Evolutionary conservation across 371 early-diverging fungal genomes (phyloP), one percentile per base, ranked within the genome.

Genomic region (Lichtheimia ornata): DNA sequence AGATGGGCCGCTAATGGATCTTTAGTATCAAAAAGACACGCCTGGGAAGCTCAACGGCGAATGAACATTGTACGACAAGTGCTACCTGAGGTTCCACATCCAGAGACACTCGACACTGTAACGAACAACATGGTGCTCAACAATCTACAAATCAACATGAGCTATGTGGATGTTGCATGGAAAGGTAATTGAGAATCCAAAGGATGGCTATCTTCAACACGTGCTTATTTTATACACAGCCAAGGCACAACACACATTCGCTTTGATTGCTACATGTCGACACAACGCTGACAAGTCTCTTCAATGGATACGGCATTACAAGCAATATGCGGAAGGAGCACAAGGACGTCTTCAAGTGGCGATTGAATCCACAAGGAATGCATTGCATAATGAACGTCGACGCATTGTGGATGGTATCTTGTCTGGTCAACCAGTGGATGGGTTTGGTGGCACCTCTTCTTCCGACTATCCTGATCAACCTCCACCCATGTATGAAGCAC

Each of bases 71-170:
- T 68, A 0, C 67, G 79, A 7, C 69, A 69, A 17, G 50, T 66
- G 4, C 52, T 79, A 42, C 79, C 79, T 3, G 79, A 79, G 43
- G 72, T 79, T 4, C 79, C 79, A 35, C 62, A 74, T 40, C 74
- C 79, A 42, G 72, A 61, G 24, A 66, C 69, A 18, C 54, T 76
- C 25, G 72, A 79, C 55, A 64, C 74, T 2, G 73, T 76, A 4
- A 72, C 65, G 28, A 70, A 74, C 50, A 79, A 79, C 49, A 28
- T 61, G 27, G 49, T 79, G 27, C 45, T 79, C 11, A 22, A 7
- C 18, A 41, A 58, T 0, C 60, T 79, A 57, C 69, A 64, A 22
- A 42, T 79, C 11, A 61, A 66, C 42, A 27, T 61, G 13, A 68
- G 51, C 12, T 72, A 63, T 25, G 63, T 77, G 12, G 78, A 77